These are phyloP conservation scores for Centaurea solstitialis DNA, from an alignment of 129 eudicot genomes.

Conservation along the genomic window DNA sequence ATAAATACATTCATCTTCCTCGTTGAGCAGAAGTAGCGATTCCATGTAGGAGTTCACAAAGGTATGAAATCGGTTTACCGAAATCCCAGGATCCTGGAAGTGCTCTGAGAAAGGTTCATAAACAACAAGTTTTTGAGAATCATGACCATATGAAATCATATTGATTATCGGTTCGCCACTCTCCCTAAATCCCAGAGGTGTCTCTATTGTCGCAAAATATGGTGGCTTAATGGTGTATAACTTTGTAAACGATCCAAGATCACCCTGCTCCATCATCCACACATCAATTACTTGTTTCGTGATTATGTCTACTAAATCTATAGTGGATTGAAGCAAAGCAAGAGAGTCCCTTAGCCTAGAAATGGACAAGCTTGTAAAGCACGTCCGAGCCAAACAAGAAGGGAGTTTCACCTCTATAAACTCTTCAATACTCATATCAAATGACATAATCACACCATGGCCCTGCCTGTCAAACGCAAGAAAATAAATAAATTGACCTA, in stretches of 20 bases:
- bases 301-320: no score
- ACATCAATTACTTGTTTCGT: not conserved
- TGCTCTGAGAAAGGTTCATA: not conserved
- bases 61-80: not conserved
- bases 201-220: not conserved
- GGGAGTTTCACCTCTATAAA: no score
- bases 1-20: not conserved
- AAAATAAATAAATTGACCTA: not conserved
- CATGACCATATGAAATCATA: not conserved
- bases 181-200: not conserved
- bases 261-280: not conserved
- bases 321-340: no score
- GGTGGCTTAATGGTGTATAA: not conserved
- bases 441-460: no score
- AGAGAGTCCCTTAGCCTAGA: no score
- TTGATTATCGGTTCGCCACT: not conserved
- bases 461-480: no score
- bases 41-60: not conserved
- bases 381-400: no score
- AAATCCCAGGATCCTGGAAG: not conserved
- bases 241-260: not conserved
- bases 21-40: not conserved
- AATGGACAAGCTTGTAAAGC: no score
- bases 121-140: not conserved
- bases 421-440: no score